Conservation (phyloP, 805 yeast species). For the Ogataea methanolica region DNA sequence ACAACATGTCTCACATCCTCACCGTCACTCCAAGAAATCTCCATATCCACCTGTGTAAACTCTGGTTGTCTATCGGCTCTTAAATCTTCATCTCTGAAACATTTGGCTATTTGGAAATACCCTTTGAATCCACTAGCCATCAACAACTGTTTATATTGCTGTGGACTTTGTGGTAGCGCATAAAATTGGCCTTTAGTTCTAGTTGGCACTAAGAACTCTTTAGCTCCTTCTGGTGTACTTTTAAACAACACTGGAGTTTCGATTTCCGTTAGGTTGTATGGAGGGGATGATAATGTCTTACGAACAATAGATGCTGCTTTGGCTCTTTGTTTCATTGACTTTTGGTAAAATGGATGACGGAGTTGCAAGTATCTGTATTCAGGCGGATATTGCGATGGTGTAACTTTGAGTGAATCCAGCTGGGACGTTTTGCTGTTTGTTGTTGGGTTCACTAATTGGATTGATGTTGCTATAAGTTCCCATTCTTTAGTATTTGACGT, state of each 20-base stretch:
- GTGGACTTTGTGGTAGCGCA: conserved; percentile 97
- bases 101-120: conserved; percentile 87
- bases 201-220: conserved; percentile 93
- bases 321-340: conserved; percentile 52
- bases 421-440: conserved; percentile 62
- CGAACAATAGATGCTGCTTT: conserved; percentile 44
- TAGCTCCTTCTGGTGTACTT: conserved; percentile 97
- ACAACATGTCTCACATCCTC: conserved; percentile 64
- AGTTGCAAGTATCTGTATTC: conserved; percentile 79
- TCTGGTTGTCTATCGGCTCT: conserved; percentile 96
- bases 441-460: conserved; percentile 51
- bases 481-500: conserved; percentile 24
- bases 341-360: conserved; percentile 54
- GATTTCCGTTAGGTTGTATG: conserved; percentile 61
- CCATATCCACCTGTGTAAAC: conserved; percentile 95
- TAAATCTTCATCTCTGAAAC: conserved; percentile 95
- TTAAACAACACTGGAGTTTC: conserved; percentile 93
- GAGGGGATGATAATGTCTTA: conserved; percentile 26
- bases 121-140: conserved; percentile 90
- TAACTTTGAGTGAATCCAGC: conserved; percentile 52
- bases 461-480: conserved; percentile 53
- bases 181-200: conserved; percentile 55
- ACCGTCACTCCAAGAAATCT: conserved; percentile 76
- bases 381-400: conserved; percentile 62
- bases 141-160: conserved; percentile 89